These are phyloP conservation scores for Nakataea oryzae DNA, from an alignment of 2,329 filamentous ascomycete genomes.

Conservation along the genomic window DNA sequence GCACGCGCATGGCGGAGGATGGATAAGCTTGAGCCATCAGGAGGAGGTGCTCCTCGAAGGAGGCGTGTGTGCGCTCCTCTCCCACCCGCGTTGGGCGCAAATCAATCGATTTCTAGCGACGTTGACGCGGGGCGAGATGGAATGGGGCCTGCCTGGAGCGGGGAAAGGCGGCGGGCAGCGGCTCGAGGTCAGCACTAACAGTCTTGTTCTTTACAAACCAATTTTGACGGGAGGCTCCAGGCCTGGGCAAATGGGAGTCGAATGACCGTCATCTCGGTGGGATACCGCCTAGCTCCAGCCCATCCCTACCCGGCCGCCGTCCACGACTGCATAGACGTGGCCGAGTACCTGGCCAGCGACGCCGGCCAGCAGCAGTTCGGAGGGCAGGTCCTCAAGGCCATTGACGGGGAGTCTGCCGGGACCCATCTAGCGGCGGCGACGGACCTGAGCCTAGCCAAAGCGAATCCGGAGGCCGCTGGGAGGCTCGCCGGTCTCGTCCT, in stretches of 20 bases:
- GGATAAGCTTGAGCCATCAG: not conserved
- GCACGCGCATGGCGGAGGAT: not conserved
- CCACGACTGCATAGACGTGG: constrained; percentile 47
- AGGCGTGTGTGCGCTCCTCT: no score
- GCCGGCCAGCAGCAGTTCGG: constrained; percentile 30
- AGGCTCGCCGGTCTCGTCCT: constrained; percentile 37
- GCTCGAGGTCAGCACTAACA: not conserved
- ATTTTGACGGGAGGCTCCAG: constrained; percentile 28
- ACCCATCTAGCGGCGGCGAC: not conserved
- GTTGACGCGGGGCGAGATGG: not conserved
- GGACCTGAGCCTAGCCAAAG: constrained; percentile 32
- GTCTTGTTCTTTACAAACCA: not conserved
- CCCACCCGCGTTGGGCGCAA: no score
- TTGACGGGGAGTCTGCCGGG: not conserved
- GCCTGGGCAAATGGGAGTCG: constrained; percentile 36
- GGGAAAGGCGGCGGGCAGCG: not conserved
- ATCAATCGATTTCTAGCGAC: no score
- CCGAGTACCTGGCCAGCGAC: constrained; percentile 36
- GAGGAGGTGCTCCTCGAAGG: no score
- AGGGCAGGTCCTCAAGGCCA: constrained; percentile 20
- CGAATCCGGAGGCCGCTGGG: constrained; percentile 19
- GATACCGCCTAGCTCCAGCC: constrained; percentile 50
- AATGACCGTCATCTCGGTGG: constrained; percentile 41
- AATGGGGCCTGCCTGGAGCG: no score
- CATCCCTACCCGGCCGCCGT: constrained; percentile 42